Conservation (phyloP, 108 stramenopile genomes). For the Cyclotella kingstonii region DNA sequence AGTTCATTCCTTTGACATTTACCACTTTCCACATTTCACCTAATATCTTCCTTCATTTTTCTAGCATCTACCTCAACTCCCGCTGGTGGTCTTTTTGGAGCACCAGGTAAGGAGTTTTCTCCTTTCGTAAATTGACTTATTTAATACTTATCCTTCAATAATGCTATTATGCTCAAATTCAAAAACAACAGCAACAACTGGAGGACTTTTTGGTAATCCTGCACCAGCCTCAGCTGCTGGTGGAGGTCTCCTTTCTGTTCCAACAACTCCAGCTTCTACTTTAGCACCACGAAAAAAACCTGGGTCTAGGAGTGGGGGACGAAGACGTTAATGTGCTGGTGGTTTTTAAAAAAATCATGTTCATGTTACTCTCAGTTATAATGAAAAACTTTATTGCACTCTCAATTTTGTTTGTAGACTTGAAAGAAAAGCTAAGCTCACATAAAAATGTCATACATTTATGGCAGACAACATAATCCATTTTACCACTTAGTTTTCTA, state of each 20-base stretch:
- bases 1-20: not conserved
- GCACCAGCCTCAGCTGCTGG: conserved; percentile 52
- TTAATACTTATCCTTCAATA: not conserved
- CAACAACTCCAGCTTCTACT: conserved; percentile 41
- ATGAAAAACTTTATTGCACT: no score
- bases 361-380: no score
- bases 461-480: no score
- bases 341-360: no score
- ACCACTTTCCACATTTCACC: not conserved
- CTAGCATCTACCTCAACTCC: conserved; percentile 46
- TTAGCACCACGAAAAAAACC: conserved; percentile 40
- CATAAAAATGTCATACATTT: no score
- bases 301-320: conserved; percentile 30
- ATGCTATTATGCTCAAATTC: conserved; percentile 11
- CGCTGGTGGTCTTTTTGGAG: conserved; percentile 55
- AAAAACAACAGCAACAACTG: conserved; percentile 39
- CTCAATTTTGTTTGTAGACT: no score
- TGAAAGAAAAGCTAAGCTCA: no score
- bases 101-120: conserved; percentile 27
- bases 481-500: no score
- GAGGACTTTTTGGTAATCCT: conserved; percentile 47
- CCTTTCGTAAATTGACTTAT: not conserved
- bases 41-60: not conserved
- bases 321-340: conserved; percentile 33
- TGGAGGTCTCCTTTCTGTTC: conserved; percentile 29